phyloP scores from a whole-genome alignment of 139 green algal species.

The Micractinium sp. region DNA sequence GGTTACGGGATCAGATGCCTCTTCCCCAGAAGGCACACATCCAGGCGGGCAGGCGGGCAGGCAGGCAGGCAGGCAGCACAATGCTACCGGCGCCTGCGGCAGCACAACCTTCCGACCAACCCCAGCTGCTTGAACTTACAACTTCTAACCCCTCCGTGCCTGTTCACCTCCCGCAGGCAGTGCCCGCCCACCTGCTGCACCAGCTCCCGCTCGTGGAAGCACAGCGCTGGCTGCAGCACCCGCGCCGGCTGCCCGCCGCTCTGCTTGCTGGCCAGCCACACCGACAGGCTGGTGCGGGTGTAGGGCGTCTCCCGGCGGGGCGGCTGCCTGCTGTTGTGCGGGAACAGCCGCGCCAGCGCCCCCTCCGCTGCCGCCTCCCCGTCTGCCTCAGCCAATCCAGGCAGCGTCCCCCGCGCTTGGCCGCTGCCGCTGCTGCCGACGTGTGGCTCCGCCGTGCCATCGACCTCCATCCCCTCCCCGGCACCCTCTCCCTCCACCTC shows the following conservation, averaged over 20 bases:
- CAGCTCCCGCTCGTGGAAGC: slow-evolving; percentile 36
- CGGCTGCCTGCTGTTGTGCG: background rate
- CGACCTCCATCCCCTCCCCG: background rate
- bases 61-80: too few species aligned
- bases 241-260: slow-evolving; percentile 36
- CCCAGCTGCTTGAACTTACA: too few species aligned
- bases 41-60: background rate
- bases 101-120: too few species aligned
- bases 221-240: slow-evolving; percentile 30
- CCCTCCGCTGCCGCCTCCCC: background rate
- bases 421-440: background rate
- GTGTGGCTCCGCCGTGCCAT: background rate
- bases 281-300: slow-evolving; percentile 18
- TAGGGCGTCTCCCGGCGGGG: slow-evolving; percentile 4
- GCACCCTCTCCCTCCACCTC: background rate
- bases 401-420: too few species aligned
- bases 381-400: background rate
- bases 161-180: background rate
- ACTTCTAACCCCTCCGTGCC: background rate
- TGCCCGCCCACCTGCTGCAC: slow-evolving; percentile 27
- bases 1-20: too few species aligned
- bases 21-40: background rate
- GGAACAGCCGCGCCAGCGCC: background rate
- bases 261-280: slow-evolving; percentile 40
- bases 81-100: too few species aligned